phyloP scores from a whole-genome alignment of 768 basidiomycete genomes.

The Asterophora lycoperdoides region DNA sequence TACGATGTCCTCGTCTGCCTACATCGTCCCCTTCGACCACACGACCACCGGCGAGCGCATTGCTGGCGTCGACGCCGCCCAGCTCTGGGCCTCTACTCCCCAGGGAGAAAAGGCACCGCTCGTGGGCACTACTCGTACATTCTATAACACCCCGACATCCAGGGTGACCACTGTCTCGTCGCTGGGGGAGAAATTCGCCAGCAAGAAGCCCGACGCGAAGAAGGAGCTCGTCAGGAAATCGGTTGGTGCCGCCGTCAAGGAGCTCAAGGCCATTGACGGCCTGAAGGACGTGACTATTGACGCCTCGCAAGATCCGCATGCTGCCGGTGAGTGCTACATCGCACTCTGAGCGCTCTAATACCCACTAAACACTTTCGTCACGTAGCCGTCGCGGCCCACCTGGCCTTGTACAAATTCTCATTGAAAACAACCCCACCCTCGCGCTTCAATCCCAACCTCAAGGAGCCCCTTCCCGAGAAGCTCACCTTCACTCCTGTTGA shows the following conservation, averaged over 20 bases:
- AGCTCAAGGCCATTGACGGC: slow-evolving; percentile 57
- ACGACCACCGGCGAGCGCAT: slow-evolving; percentile 27
- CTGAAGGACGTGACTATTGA: slow-evolving; percentile 62
- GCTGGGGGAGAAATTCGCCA: slow-evolving; percentile 50
- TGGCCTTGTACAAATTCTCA: slow-evolving; percentile 72
- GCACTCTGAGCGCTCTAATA: background rate
- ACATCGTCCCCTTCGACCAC: slow-evolving; percentile 57
- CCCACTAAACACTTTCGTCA: slow-evolving; percentile 1
- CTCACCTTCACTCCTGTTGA: slow-evolving; percentile 44
- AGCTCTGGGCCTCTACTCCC: slow-evolving; percentile 50
- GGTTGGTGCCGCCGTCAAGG: slow-evolving; percentile 70
- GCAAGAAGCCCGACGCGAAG: slow-evolving; percentile 41
- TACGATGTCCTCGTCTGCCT: slow-evolving; percentile 52
- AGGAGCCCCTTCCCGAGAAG: slow-evolving; percentile 46
- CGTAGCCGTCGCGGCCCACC: slow-evolving; percentile 73
- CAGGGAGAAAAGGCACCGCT: slow-evolving; percentile 51
- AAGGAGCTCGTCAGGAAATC: slow-evolving; percentile 69
- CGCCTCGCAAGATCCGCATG: slow-evolving; percentile 65
- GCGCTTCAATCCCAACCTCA: slow-evolving; percentile 57
- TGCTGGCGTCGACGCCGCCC: slow-evolving; percentile 38
- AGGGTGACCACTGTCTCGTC: slow-evolving; percentile 54
- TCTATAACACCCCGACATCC: slow-evolving; percentile 50
- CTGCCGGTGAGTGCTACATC: slow-evolving; percentile 51
- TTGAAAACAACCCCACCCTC: slow-evolving; percentile 73
- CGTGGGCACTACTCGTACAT: slow-evolving; percentile 59